Conservation (phyloP, 345 rosid species). For the Ailanthus altissimus region DNA sequence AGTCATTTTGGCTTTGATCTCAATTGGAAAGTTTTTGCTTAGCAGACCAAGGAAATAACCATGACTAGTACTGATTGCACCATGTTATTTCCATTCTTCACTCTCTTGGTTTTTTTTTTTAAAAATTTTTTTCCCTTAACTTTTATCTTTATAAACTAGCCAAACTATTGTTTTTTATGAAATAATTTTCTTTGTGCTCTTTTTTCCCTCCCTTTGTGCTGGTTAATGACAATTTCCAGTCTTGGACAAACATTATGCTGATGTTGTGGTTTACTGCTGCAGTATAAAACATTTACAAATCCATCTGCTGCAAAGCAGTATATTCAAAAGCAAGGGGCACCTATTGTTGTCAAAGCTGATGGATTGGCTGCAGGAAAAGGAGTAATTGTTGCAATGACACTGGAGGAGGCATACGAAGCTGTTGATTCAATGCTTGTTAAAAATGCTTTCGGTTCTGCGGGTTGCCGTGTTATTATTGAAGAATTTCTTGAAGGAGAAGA, state of each 20-base stretch:
- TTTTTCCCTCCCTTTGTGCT: background rate
- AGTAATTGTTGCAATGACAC: slow-evolving; percentile 71
- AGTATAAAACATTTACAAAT: slow-evolving; percentile 69
- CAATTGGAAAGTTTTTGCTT: background rate
- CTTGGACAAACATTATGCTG: background rate
- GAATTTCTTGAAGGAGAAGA: slow-evolving; percentile 94
- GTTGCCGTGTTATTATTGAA: slow-evolving; percentile 70
- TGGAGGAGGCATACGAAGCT: slow-evolving; percentile 85
- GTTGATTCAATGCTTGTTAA: slow-evolving; percentile 84
- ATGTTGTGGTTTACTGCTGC: slow-evolving; percentile 31
- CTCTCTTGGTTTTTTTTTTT: background rate
- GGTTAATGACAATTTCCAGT: background rate
- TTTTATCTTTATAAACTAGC: background rate
- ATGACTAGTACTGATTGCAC: background rate
- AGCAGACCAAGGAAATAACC: background rate
- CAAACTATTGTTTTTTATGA: background rate
- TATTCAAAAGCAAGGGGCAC: slow-evolving; percentile 75
- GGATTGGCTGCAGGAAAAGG: slow-evolving; percentile 99
- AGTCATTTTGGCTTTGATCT: background rate
- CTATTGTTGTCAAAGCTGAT: slow-evolving; percentile 89
- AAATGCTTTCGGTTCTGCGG: slow-evolving; percentile 86
- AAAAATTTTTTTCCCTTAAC: background rate
- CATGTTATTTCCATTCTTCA: background rate
- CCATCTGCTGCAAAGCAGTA: slow-evolving; percentile 69
- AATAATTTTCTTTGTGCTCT: background rate